Base-by-base conservation (phyloP, 352 stramenopile genomes). In the Pythium dissimile region DNA sequence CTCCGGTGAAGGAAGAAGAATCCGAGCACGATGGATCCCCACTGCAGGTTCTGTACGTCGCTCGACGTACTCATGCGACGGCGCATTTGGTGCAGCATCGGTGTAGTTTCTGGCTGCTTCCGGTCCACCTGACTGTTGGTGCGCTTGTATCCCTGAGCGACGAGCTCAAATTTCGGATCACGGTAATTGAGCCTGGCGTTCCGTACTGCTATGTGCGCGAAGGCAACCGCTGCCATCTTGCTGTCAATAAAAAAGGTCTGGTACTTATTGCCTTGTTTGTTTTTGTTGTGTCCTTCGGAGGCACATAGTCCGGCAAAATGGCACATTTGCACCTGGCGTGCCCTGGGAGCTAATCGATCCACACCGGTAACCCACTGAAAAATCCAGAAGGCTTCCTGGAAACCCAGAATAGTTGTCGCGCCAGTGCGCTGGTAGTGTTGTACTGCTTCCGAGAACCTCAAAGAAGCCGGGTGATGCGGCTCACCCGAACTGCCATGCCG, bases 51-150 rank as follows among this genome's bases (percentile, higher is more conserved):
- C 0, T 48, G 28, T 31, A 30, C 18, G 8, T 20, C 3, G 12
- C 43, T 39, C 8, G 3, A 3, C 38, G 26, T 52, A 30, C 24
- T 42, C 26, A 58, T 1, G 18, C 28, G 9, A 3, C 37, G 13
- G 9, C 27, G 57, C 53, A 67, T 59, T 20, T 65, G 31, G 43
- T 51, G 61, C 61, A 67, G 15, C 53, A 73, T 67, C 26, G 52
- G 28, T 67, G 48, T 67, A 73, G 61, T 73, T 70, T 65, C 61
- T 62, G 66, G 56, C 53, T 73, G 61, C 42, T 69, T 69, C 53
- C 60, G 18, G 39, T 69, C 56, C 56, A 73, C 57, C 1, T 67
- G 45, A 52, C 61, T 54, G 13, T 69, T 44, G 20, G 59, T 44
- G 39, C 48, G 46, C 24, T 65, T 64, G 27, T 67, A 69, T 6